phyloP scores from a whole-genome alignment of 805 yeast species.

The Scheffersomyces amazonensis region DNA sequence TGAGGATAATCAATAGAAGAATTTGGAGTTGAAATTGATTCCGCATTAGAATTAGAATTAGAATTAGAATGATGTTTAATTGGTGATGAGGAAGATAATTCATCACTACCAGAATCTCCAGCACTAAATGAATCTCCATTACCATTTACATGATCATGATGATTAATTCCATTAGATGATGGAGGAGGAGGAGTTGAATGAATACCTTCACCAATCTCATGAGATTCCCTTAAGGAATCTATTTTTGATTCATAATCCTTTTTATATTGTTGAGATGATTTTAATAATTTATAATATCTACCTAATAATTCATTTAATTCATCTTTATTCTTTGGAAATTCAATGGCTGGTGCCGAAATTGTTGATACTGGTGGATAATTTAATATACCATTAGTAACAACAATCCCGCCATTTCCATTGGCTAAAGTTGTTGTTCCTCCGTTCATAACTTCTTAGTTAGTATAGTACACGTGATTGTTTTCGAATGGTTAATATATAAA shows the following conservation, averaged over 20 bases:
- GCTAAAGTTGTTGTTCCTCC: not conserved
- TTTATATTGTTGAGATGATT: constrained; percentile 3
- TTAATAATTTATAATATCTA: constrained; percentile 21
- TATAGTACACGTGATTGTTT: too few relatives aligned
- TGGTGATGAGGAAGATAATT: too few relatives aligned
- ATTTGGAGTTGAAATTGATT: not conserved
- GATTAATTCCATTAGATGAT: not conserved
- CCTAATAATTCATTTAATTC: constrained; percentile 23
- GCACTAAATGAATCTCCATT: constrained; percentile 1
- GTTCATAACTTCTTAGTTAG: too few relatives aligned
- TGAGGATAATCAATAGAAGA: constrained; percentile 1
- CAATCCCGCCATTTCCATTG: constrained; percentile 4
- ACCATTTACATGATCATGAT: constrained; percentile 2
- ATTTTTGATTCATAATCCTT: constrained; percentile 1
- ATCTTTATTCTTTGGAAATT: constrained; percentile 21
- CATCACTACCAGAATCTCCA: constrained; percentile 2
- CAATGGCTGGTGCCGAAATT: not conserved
- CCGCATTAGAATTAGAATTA: not conserved
- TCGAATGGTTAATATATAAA: too few relatives aligned
- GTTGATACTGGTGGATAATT: not conserved
- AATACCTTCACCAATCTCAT: constrained; percentile 6
- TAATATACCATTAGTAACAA: not conserved
- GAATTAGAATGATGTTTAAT: too few relatives aligned
- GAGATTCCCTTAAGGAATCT: constrained; percentile 11
- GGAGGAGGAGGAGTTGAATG: not conserved